Conservation (phyloP, 1,139 yeast species). For the Suhomyces atakaporum region DNA sequence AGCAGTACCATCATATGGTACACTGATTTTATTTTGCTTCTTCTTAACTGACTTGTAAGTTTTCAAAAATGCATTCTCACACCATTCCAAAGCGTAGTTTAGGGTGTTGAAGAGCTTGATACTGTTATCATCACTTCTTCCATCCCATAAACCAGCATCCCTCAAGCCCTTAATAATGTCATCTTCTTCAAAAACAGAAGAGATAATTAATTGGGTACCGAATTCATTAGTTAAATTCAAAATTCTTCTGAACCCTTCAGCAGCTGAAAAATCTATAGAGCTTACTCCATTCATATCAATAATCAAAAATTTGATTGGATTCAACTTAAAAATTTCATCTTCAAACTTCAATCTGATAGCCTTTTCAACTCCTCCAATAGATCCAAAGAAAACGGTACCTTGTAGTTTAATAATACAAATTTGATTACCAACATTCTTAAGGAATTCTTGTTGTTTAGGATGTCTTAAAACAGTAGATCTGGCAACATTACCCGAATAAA, state of each 20-base stretch:
- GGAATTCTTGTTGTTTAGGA: constrained; percentile 83
- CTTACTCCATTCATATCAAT: constrained; percentile 83
- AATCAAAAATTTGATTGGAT: constrained; percentile 75
- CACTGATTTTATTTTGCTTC: constrained; percentile 22
- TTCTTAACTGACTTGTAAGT: constrained; percentile 51
- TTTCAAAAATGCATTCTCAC: constrained; percentile 84
- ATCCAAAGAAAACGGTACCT: constrained; percentile 90
- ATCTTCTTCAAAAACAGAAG: constrained; percentile 70
- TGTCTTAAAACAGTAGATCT: constrained; percentile 92
- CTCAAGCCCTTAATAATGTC: constrained; percentile 63
- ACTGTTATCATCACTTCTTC: constrained; percentile 34
- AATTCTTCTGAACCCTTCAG: constrained; percentile 91
- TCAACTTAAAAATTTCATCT: constrained; percentile 48
- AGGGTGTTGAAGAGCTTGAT: constrained; percentile 71
- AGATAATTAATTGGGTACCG: constrained; percentile 69
- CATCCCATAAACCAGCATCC: constrained; percentile 72
- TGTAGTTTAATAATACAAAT: constrained; percentile 83
- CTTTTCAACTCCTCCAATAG: constrained; percentile 87
- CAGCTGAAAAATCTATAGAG: constrained; percentile 90
- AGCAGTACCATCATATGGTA: constrained; percentile 13
- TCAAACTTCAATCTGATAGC: constrained; percentile 70
- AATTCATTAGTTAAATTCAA: constrained; percentile 74
- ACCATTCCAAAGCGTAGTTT: constrained; percentile 92
- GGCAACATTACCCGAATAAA: constrained; percentile 86
- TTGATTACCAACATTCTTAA: constrained; percentile 86